Base-by-base conservation (phyloP, 257 asterid genomes). In the Ilex aquifolium region DNA sequence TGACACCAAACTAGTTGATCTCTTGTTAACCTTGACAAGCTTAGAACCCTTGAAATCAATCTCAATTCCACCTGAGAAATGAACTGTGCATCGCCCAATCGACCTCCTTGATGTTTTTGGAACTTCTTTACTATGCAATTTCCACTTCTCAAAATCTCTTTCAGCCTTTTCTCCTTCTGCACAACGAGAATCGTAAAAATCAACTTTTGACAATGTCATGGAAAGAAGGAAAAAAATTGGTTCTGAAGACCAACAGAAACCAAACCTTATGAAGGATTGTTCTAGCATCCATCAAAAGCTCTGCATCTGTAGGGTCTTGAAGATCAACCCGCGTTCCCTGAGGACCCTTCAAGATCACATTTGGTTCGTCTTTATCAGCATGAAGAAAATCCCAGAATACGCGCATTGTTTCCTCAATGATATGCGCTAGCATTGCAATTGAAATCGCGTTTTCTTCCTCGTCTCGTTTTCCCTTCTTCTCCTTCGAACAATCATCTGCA, bases 41-140 rank as follows among this genome's bases (percentile, higher is more conserved):
- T 71, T 14, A 91, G 70, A 1, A 88, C 93, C 62, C 86, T 80
- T 10, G 80, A 71, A 0, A 85, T 80, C 76, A 91, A 63, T 70
- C 80, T 83, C 63, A 85, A 57, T 69, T 88, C 97, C 67, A 86
- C 86, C 46, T 81, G 86, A 52, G 84, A 73, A n/a, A 64, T 62
- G 69, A 72, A 49, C 31, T 69, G 49, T 36, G 76, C 82, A 13
- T 61, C 36, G 14, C 66, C 69, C 56, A 55, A 27, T 32, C 66
- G 68, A 13, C 66, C 8, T 46, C 69, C 78, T 54, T 73, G 61
- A 1, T 68, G 71, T 68, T 77, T 84, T 56, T 74, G 87, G 76
- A 83, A 59, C 85, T 72, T 90, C 76, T 82, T 85, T 72, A 91
- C 84, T 73, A 91, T 81, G 77, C 98, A 86, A 57, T 79, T 88